Base-by-base conservation (phyloP, 129 eudicot genomes). In the Tagetes erecta region DNA sequence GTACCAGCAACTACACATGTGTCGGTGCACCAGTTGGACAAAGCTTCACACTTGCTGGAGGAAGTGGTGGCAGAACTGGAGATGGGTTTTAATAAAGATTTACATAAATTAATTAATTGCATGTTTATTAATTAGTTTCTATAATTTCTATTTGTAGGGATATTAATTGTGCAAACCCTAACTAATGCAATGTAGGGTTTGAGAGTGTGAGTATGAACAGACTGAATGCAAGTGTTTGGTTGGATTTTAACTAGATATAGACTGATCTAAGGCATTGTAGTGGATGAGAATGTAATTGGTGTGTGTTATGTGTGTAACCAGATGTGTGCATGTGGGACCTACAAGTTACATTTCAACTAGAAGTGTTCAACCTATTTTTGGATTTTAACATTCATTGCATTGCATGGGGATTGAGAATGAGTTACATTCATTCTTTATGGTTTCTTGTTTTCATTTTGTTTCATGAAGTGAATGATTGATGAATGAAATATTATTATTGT, bases 21-120 rank as follows among this genome's bases (percentile, higher is more conserved):
- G 85, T 89, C 44, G 98, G 96, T 13, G 98, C 96, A 10, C 96
- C 95, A 14, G 92, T 92, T 27, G 87, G 86, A 38, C 88, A 76
- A 58, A 83, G 84, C 31, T 80, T 79, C 63, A 37, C 81, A 10
- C 70, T 59, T 56, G 76, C 70, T 33, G 79, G 76, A 41, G 85
- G 85, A 14, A 77, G 75, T 35, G 84, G 71, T 38, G 82, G 69
- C 67, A 85, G 78, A 68, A 78, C 84, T 41, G 90, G 83, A 78
- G 80, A 85, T 38, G 83, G 90, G 52, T 79, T 80, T 59, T 72
- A 46, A 62, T 59, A 44, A 45, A 62, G 14, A 33, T 31, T 42
- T 36, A 20, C 27, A 20, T 20, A 20, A 20, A 20, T 20, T 20
- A 20, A 20, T 12, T 20, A 14, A 36, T 34, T 40, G 58, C 37